Conservation (phyloP, 1,284 basidiomycete species). For the Ceratobasidium sp. region DNA sequence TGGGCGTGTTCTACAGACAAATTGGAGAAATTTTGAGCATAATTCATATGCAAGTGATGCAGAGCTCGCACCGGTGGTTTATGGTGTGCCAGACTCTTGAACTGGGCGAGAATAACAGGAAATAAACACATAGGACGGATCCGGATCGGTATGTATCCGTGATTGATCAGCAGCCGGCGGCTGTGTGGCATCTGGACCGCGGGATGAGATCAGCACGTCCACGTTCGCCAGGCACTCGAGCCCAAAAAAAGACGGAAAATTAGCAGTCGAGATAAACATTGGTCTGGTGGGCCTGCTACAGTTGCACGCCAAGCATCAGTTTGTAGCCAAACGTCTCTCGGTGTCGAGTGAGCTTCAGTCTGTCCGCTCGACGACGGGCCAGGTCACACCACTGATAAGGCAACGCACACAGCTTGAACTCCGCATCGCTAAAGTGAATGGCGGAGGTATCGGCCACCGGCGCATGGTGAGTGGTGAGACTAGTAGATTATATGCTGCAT, state of each 20-base stretch:
- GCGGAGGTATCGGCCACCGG: neutral
- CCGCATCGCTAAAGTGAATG: neutral
- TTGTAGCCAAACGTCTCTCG: neutral
- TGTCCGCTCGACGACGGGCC: neutral
- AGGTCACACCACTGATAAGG: neutral
- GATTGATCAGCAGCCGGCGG: neutral
- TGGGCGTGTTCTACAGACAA: neutral
- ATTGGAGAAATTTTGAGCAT: no score
- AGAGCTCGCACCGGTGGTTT: no score
- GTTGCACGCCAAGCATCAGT: neutral
- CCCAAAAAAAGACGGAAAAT: neutral
- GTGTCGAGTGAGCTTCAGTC: neutral
- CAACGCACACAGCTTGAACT: neutral
- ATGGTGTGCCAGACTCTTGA: no score
- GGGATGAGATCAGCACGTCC: neutral
- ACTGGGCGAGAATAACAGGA: no score
- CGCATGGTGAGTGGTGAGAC: neutral
- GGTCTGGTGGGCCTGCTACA: neutral
- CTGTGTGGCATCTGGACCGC: neutral
- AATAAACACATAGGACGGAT: no score
- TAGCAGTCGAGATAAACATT: neutral
- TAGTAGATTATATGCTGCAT: neutral
- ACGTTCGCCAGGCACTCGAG: neutral
- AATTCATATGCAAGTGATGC: no score
- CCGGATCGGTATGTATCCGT: no score